These are phyloP conservation scores for Chloromonas sp. DNA, from an alignment of 163 green algal genomes.

Conservation along the genomic window DNA sequence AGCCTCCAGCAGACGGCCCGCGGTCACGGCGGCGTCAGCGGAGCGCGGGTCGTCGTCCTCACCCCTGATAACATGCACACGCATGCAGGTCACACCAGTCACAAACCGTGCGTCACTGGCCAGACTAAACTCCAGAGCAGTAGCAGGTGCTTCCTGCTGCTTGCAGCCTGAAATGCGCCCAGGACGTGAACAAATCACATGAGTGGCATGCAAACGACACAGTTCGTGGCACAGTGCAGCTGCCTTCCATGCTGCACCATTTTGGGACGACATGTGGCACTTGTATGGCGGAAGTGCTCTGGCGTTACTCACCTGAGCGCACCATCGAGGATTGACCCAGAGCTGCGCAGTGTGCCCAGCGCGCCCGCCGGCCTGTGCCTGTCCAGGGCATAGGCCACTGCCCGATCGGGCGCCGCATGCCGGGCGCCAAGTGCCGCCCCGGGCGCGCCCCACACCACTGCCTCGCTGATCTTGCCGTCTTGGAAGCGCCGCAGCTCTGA, in stretches of 20 bases:
- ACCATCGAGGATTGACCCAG: slow-evolving; percentile 39
- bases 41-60: slow-evolving; percentile 1
- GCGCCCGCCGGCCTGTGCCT: slow-evolving; percentile 41
- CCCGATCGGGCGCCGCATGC: not conserved
- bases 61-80: slow-evolving; percentile 10
- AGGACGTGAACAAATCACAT: no score
- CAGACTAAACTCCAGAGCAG: not conserved
- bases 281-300: no score
- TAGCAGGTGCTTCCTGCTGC: no score
- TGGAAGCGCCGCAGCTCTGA: slow-evolving; percentile 47
- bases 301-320: slow-evolving; percentile 23
- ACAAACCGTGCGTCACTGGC: slow-evolving; percentile 29
- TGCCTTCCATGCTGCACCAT: no score
- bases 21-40: slow-evolving; percentile 12
- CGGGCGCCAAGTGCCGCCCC: not conserved
- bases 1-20: slow-evolving; percentile 18
- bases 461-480: slow-evolving; percentile 73
- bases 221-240: no score
- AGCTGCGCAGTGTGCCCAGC: slow-evolving; percentile 18
- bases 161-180: no score
- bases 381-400: slow-evolving; percentile 39
- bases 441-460: slow-evolving; percentile 62
- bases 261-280: no score
- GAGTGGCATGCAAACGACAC: no score
- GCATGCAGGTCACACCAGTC: slow-evolving; percentile 14